A percentile compares a stretch with the other conserved stretches of the same genome.
phyloP scores from a whole-genome alignment of 1,284 basidiomycete genomes.

The Trichosporon sp. region DNA sequence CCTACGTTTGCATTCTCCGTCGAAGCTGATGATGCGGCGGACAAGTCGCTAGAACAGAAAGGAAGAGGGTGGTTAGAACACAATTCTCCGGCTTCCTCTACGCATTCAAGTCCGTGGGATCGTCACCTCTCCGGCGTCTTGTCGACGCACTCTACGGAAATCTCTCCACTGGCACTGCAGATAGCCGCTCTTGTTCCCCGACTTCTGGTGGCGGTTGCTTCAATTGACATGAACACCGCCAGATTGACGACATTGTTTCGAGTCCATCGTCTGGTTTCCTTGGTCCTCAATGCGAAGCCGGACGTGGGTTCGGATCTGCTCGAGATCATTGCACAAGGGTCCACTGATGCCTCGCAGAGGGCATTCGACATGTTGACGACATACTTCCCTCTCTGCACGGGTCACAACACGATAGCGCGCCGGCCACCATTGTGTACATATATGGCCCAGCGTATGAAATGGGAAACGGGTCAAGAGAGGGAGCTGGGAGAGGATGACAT shows the following conservation, averaged over 20 bases:
- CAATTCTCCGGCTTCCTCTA: slow-evolving; percentile 7
- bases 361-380: slow-evolving; percentile 58
- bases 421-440: slow-evolving; percentile 31
- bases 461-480: slow-evolving; percentile 35
- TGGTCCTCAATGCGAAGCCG: slow-evolving; percentile 58
- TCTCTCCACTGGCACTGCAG: slow-evolving; percentile 14
- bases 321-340: slow-evolving; percentile 62
- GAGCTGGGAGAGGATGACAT: slow-evolving; percentile 30
- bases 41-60: not conserved
- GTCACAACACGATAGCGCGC: slow-evolving; percentile 54
- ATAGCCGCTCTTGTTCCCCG: slow-evolving; percentile 30
- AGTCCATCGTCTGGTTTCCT: slow-evolving; percentile 57
- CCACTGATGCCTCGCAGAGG: slow-evolving; percentile 46
- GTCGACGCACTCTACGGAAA: slow-evolving; percentile 19
- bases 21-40: slow-evolving; percentile 5
- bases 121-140: slow-evolving; percentile 23
- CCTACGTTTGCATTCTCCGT: slow-evolving; percentile 22
- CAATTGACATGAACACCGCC: slow-evolving; percentile 24
- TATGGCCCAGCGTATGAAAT: slow-evolving; percentile 23
- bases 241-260: slow-evolving; percentile 51
- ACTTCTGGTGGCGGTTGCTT: slow-evolving; percentile 28
- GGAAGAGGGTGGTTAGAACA: slow-evolving; percentile 24
- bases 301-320: slow-evolving; percentile 66
- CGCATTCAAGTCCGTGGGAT: slow-evolving; percentile 5
- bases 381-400: slow-evolving; percentile 62